Conservation (phyloP, 345 rosid species). For the Sisymbrium irio region DNA sequence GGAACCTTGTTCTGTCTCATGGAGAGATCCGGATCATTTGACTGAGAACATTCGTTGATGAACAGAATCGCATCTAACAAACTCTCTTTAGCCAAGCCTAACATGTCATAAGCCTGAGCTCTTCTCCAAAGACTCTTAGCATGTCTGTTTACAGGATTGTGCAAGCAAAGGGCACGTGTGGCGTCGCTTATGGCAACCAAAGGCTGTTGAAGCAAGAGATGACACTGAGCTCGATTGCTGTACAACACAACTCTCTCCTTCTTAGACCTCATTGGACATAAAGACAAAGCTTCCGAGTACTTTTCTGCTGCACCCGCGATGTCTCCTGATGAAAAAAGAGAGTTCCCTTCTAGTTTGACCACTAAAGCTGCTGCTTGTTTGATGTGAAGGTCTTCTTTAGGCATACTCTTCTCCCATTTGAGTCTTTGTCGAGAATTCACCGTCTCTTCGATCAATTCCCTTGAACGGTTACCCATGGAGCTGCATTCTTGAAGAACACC, state of each 20-base stretch:
- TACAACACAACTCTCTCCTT: conserved; percentile 94
- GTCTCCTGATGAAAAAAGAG: conserved; percentile 91
- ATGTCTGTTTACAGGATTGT: conserved; percentile 83
- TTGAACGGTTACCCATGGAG: conserved; percentile 50
- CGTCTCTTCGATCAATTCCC: conserved; percentile 72
- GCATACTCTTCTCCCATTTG: conserved; percentile 92
- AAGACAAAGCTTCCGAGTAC: conserved; percentile 84
- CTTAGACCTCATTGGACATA: conserved; percentile 93
- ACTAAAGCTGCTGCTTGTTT: conserved; percentile 95
- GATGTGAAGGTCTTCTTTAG: conserved; percentile 96
- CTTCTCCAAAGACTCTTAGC: conserved; percentile 99
- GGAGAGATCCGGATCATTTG: conserved; percentile 90
- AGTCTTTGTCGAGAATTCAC: conserved; percentile 67
- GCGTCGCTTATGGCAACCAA: conserved; percentile 91
- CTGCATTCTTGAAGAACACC: conserved; percentile 76
- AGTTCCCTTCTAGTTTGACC: conserved; percentile 97
- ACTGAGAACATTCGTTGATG: conserved; percentile 95
- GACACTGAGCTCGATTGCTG: conserved; percentile 96
- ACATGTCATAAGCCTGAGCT: conserved; percentile 98
- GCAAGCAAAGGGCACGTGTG: conserved; percentile 82
- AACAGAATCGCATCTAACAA: conserved; percentile 94
- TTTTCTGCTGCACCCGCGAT: conserved; percentile 85
- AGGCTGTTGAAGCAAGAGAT: conserved; percentile 93
- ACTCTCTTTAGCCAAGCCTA: conserved; percentile 91
- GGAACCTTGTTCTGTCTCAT: conserved; percentile 96